Evolutionary conservation across 129 eudicot species (phyloP).

Genomic region (Chrysanthemum seticuspe): DNA sequence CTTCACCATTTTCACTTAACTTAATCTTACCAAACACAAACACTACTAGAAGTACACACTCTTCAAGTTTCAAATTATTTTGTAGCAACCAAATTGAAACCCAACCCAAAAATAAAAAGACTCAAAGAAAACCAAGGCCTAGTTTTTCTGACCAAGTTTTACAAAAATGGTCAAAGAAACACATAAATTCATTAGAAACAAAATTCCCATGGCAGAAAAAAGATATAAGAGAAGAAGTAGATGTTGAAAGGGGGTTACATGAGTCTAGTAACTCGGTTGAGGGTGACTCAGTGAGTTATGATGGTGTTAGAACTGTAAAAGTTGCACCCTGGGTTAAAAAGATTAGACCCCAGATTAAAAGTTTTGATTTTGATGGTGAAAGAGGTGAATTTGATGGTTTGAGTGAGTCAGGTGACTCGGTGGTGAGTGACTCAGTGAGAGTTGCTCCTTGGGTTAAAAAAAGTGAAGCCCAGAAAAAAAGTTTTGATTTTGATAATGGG

Average conservation of each 20-base stretch:
- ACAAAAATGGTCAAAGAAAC: conserved; percentile 74
- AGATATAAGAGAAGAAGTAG: conserved; percentile 8
- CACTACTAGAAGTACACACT: background rate
- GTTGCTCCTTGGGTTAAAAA: conserved; percentile 72
- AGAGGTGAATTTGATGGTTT: too few species aligned
- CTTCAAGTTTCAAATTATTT: conserved; percentile 20
- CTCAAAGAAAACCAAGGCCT: conserved; percentile 80
- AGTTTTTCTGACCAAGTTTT: conserved; percentile 77
- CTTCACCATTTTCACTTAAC: conserved; percentile 33
- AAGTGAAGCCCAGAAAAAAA: conserved; percentile 39
- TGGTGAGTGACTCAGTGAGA: conserved; percentile 20
- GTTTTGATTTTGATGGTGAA: too few species aligned
- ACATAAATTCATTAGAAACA: conserved; percentile 33
- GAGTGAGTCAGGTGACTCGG: conserved; percentile 28
- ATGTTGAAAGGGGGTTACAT: conserved; percentile 19
- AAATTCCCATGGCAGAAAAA: conserved; percentile 77
- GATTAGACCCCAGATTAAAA: too few species aligned
- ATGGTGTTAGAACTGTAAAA: too few species aligned
- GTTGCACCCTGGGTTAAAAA: too few species aligned
- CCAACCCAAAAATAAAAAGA: conserved; percentile 43
- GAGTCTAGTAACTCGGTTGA: conserved; percentile 26
- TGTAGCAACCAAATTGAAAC: conserved; percentile 34
- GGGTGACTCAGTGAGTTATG: background rate
- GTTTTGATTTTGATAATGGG: conserved; percentile 29
- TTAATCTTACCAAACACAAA: conserved; percentile 11